A percentile compares a stretch with the other conserved stretches of the same genome.
Conservation (phyloP, 768 basidiomycete genomes). For the Leucocoprinus leucothites region DNA sequence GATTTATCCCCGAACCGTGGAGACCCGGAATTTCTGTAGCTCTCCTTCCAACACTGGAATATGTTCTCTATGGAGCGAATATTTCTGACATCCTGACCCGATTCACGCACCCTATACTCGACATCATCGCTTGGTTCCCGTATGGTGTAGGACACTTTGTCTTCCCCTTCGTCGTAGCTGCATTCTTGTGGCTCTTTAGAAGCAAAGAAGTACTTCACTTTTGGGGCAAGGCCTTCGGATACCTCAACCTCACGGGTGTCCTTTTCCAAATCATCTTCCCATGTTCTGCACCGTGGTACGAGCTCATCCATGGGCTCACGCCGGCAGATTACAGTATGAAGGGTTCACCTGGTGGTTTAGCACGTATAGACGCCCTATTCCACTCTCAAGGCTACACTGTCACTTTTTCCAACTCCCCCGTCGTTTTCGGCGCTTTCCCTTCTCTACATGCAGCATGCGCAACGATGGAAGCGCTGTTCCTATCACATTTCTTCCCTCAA, state of each 20-base stretch:
- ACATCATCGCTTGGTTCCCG: constrained; percentile 93
- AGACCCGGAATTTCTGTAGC: constrained; percentile 89
- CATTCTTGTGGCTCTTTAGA: constrained; percentile 87
- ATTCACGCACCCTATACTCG: constrained; percentile 89
- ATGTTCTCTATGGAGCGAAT: constrained; percentile 95
- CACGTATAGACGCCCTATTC: constrained; percentile 89
- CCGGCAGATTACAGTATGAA: constrained; percentile 91
- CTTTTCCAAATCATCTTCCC: constrained; percentile 86
- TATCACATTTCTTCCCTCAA: constrained; percentile 92
- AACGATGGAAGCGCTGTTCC: constrained; percentile 89
- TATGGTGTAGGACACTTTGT: constrained; percentile 95
- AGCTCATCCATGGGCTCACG: constrained; percentile 92
- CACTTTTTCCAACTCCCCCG: constrained; percentile 81
- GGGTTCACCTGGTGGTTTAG: constrained; percentile 91
- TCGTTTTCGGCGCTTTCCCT: constrained; percentile 97
- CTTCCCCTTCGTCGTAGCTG: constrained; percentile 82
- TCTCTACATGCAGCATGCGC: constrained; percentile 89
- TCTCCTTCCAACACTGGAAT: constrained; percentile 90
- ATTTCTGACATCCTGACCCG: constrained; percentile 96
- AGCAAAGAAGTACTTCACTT: constrained; percentile 75
- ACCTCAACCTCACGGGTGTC: constrained; percentile 89
- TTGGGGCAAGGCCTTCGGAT: constrained; percentile 88
- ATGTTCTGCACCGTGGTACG: constrained; percentile 97
- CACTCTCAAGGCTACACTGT: constrained; percentile 71
- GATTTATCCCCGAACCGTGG: constrained; percentile 74